Percentiles rank a stretch among this genome's conserved stretches.
These are phyloP conservation scores for Fusarium sp. DNA, from an alignment of 2,329 filamentous ascomycete species.

Conservation along the genomic window DNA sequence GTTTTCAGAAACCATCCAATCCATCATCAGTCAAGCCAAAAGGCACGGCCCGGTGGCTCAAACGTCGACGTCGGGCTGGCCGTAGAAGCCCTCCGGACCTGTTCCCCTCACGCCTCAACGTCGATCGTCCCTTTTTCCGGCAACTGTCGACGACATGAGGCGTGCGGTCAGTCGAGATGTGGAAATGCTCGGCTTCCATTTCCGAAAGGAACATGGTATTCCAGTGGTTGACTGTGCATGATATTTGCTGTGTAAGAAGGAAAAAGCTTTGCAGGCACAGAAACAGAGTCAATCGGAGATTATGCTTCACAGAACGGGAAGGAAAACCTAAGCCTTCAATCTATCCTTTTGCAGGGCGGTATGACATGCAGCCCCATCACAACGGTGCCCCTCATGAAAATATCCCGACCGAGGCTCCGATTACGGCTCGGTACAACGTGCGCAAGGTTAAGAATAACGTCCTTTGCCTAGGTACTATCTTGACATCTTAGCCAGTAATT, in stretches of 20 bases:
- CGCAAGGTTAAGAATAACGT: neutral
- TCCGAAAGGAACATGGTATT: constrained; percentile 7
- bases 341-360: constrained; percentile 4
- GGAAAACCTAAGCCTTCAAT: constrained; percentile 2
- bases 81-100: constrained; percentile 5
- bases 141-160: neutral
- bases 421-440: no score
- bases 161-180: neutral
- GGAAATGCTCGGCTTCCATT: neutral
- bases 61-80: constrained; percentile 19
- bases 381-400: constrained; percentile 11
- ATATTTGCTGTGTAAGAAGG: neutral
- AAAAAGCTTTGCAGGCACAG: neutral
- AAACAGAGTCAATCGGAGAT: neutral
- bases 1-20: constrained; percentile 20
- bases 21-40: no score
- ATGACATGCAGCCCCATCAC: constrained; percentile 18
- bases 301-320: neutral
- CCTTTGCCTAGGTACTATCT: no score
- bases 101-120: constrained; percentile 3
- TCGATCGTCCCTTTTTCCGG: constrained; percentile 15
- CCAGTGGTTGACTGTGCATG: neutral
- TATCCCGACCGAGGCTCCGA: neutral
- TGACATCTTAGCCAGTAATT: no score
- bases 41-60: constrained; percentile 28